Percentiles rank a stretch among this genome's conserved stretches.
Evolutionary conservation across 768 basidiomycete genomes (phyloP).

Genomic region (Termitomyces sp.): DNA sequence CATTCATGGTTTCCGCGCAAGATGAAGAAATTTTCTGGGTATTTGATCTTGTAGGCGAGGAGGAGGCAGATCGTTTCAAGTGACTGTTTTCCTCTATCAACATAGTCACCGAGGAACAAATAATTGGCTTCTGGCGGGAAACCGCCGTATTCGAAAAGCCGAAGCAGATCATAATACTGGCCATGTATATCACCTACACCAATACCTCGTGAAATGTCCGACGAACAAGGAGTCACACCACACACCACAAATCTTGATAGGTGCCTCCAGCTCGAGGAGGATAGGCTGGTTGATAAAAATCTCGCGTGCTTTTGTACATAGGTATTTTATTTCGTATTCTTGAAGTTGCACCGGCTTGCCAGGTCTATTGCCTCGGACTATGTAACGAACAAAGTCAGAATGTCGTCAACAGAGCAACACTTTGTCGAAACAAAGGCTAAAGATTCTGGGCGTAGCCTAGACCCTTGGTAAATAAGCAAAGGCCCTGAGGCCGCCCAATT

Average conservation of each 20-base stretch:
- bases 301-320: conserved; percentile 97
- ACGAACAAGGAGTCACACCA: conserved; percentile 16
- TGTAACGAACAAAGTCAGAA: conserved; percentile 17
- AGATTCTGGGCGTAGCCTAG: neutral
- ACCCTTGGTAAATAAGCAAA: neutral
- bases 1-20: conserved; percentile 98
- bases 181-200: conserved; percentile 92
- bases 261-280: conserved; percentile 94
- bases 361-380: conserved; percentile 97
- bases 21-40: conserved; percentile 99
- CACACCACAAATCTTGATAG: conserved; percentile 99
- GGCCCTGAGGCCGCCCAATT: neutral
- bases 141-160: conserved; percentile 97
- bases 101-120: conserved; percentile 98
- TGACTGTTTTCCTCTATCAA: conserved; percentile 98
- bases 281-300: conserved; percentile 99
- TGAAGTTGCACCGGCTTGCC: conserved; percentile 97
- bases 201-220: conserved; percentile 9
- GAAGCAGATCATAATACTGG: conserved; percentile 97
- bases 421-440: conserved; percentile 2
- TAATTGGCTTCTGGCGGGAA: conserved; percentile 99
- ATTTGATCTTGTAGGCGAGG: conserved; percentile 99
- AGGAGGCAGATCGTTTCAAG: conserved; percentile 99
- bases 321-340: conserved; percentile 99
- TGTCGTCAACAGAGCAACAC: neutral